Evolutionary conservation across 106 monocot genomes (phyloP), one percentile per base, ranked within the genome.

Genomic region (Acanthochlamys bracteata): DNA sequence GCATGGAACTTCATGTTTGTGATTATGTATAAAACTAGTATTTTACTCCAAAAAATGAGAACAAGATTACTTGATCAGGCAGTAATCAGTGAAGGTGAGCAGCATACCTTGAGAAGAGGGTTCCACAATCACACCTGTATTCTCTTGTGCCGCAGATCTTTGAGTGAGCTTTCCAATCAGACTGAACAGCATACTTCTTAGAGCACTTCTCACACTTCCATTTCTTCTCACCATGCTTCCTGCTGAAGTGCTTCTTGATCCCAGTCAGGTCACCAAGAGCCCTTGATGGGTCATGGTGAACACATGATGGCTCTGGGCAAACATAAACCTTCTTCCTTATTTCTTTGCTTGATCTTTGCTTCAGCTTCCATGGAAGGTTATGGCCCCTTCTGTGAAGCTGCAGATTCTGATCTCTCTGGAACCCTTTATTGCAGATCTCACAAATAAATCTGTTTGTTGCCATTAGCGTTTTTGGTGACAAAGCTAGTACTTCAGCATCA

Each of bases 161-260:
- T 56, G 76, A 74, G 57, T 85, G 85, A 6, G 85, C 85, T 55
- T 78, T 85, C 77, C 85, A 85, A 41, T 85, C 85, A 11, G 80
- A 85, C 20, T 81, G 85, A 42, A 85, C 85, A 10, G 85, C 85
- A 58, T 85, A 85, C 51, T 80, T 85, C 85, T 84, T 84, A 20
- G 84, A 76, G 73, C 84, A 84, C 63, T 84, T 84, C 25, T 84
- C 84, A 39, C 84, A 85, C 67, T 78, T 85, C 80, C 77, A 85
- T 61, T 85, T 85, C 80, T 85, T 85, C 85, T 85, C 85, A 17
- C 85, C 85, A 20, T 85, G 85, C 65, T 85, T 85, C 53, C 85
- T 73, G 66, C 73, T 77, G 78, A 81, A 85, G 71, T 85, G 85
- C 59, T 85, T 85, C 74, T 85, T 85, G 65, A 85, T 80, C 0